Conservation (phyloP, 2,329 filamentous ascomycete genomes). For the Aspergillus chevalieri region DNA sequence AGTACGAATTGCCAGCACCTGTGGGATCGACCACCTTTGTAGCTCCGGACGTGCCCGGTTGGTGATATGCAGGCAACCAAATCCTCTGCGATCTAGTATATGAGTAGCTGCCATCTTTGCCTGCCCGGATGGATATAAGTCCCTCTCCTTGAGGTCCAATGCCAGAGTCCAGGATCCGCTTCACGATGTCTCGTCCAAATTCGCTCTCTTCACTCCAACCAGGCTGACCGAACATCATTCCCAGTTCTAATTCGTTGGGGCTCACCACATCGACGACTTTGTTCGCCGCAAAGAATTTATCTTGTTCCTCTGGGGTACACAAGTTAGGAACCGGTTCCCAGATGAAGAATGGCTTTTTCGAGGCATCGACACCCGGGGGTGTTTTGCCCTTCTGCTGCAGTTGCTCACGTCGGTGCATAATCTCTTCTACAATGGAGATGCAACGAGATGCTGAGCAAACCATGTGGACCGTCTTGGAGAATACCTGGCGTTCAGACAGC, state of each 20-base stretch:
- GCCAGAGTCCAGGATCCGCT: conserved; percentile 29
- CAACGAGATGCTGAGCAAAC: conserved; percentile 76
- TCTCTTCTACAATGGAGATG: conserved; percentile 66
- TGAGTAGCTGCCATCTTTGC: conserved; percentile 54
- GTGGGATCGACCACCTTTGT: conserved; percentile 76
- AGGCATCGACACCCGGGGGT: conserved; percentile 25
- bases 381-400: conserved; percentile 22
- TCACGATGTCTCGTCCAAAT: conserved; percentile 27
- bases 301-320: conserved; percentile 62
- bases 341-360: conserved; percentile 65
- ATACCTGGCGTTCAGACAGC: conserved; percentile 60
- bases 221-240: conserved; percentile 66
- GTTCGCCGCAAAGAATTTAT: conserved; percentile 49
- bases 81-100: conserved; percentile 36
- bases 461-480: conserved; percentile 75
- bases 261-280: conserved; percentile 55
- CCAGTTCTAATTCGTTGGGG: conserved; percentile 88
- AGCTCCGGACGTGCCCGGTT: conserved; percentile 23
- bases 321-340: conserved; percentile 95
- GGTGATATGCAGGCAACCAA: conserved; percentile 76
- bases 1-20: conserved; percentile 86
- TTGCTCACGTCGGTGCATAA: conserved; percentile 50
- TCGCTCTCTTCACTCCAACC: conserved; percentile 27
- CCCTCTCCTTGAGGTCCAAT: conserved; percentile 34
- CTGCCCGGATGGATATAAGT: conserved; percentile 50